Base-by-base conservation (phyloP, 805 yeast genomes). In the Wickerhamomyces queroliae region DNA sequence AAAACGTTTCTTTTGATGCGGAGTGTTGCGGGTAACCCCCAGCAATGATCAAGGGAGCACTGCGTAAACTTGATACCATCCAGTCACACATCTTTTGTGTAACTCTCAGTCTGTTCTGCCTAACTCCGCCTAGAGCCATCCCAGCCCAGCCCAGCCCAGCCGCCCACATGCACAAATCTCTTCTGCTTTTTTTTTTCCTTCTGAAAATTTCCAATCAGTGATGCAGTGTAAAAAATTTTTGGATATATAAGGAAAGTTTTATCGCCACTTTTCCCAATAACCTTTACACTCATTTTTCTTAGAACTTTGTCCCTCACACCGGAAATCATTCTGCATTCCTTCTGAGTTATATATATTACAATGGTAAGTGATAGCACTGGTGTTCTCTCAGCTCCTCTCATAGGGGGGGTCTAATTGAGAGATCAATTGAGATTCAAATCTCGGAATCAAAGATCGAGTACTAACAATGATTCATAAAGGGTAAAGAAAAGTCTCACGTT, bases 401-500 rank as follows among this genome's bases (percentile, higher is more conserved):
- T 23, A 11, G 25, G 25, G 25, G 25, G 11, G 25, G 11, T 23
- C 25, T 23, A 11, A 23, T 23, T 23, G 25, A 11, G 11, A 23
- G 11, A 23, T 8, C 8, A 23, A 8, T 23, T 23, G 11, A 8
- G 10, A 8, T 23, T 15, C 30, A n/a, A 15, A 27, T 6, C 9
- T 25, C n/a, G 28, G 12, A 16, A 15, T 24, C 3, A n/a, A 33
- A 23, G 17, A 33, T 6, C 11, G 28, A 10, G 7, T 22, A 40
- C 49, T 43, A 50, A 46, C 53, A 51, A 38, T 36, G 29, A 28
- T 16, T 37, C 34, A 38, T 41, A 63, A 50, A 66, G 95, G 96
- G 96, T 82, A 88, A 88, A 76, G 96, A 81, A 67, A 90, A 91
- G 84, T 66, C 78, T 75, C 98, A 91, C 86, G 86, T 91, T 80